phyloP scores from a whole-genome alignment of 1,139 yeast species.

The Geotrichum fermentans region DNA sequence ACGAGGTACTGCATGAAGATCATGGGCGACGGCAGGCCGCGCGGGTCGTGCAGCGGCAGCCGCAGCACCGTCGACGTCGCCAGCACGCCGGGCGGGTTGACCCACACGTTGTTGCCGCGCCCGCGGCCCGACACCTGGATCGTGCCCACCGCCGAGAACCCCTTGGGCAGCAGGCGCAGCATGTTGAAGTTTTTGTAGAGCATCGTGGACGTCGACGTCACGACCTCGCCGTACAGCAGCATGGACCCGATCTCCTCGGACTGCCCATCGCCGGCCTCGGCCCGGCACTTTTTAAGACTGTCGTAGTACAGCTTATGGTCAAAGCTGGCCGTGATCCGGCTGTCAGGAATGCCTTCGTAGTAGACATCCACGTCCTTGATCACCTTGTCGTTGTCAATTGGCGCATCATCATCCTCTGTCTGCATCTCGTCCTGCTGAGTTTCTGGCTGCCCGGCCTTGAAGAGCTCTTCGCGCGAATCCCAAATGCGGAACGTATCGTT shows the following conservation, averaged over 20 bases:
- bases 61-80: constrained; percentile 72
- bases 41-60: constrained; percentile 43
- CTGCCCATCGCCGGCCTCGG: constrained; percentile 22
- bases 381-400: constrained; percentile 49
- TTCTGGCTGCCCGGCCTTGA: neutral
- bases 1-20: constrained; percentile 85
- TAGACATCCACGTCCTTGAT: constrained; percentile 52
- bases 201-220: constrained; percentile 79
- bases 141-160: constrained; percentile 68
- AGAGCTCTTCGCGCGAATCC: constrained; percentile 10
- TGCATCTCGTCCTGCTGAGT: neutral
- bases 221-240: constrained; percentile 77
- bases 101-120: constrained; percentile 92
- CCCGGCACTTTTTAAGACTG: constrained; percentile 40
- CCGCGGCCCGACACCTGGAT: constrained; percentile 90
- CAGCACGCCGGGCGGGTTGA: constrained; percentile 86
- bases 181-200: constrained; percentile 66
- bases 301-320: constrained; percentile 55
- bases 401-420: neutral
- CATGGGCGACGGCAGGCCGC: constrained; percentile 45
- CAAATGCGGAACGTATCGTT: constrained; percentile 20
- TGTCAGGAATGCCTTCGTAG: constrained; percentile 43
- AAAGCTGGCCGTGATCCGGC: constrained; percentile 61
- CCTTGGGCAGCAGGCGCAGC: constrained; percentile 60
- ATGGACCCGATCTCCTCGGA: constrained; percentile 50